phyloP scores from a whole-genome alignment of 1,284 basidiomycete species.

The Takashimella tepidaria region DNA sequence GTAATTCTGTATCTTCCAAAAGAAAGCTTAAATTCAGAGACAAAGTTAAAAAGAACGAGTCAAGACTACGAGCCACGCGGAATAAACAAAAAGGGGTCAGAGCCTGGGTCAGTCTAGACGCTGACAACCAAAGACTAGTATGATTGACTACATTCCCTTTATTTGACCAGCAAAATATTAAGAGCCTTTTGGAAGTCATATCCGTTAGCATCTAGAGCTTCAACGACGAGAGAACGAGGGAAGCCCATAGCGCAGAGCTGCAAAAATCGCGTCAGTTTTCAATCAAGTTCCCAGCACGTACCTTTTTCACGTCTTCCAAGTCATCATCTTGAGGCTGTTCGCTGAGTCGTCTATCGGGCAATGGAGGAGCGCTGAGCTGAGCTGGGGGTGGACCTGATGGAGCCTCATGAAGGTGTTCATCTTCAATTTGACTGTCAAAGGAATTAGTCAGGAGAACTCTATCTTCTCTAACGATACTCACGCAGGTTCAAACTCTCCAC shows the following conservation, averaged over 20 bases:
- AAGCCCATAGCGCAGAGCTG: constrained; percentile 48
- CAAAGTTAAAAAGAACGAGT: no score
- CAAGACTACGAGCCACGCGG: no score
- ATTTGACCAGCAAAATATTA: constrained; percentile 40
- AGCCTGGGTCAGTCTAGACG: no score
- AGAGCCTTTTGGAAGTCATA: constrained; percentile 48
- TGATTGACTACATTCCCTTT: no score
- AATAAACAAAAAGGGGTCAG: no score
- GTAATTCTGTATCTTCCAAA: no score
- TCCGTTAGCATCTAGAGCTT: constrained; percentile 45
- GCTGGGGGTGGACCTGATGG: constrained; percentile 24
- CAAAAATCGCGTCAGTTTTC: neutral
- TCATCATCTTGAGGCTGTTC: constrained; percentile 41
- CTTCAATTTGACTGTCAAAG: neutral
- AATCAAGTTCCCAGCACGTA: constrained; percentile 11
- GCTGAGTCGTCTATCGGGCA: neutral
- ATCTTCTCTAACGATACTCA: constrained; percentile 8
- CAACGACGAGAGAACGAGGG: constrained; percentile 39
- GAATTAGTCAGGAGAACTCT: neutral
- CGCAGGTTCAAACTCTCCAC: constrained; percentile 38
- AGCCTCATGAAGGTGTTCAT: constrained; percentile 9
- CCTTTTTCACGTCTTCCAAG: constrained; percentile 48
- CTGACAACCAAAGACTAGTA: no score
- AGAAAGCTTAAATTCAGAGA: no score
- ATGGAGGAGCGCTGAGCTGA: neutral